Evolutionary conservation across 768 basidiomycete species (phyloP).

Genomic region (Naganishia kalamii): DNA sequence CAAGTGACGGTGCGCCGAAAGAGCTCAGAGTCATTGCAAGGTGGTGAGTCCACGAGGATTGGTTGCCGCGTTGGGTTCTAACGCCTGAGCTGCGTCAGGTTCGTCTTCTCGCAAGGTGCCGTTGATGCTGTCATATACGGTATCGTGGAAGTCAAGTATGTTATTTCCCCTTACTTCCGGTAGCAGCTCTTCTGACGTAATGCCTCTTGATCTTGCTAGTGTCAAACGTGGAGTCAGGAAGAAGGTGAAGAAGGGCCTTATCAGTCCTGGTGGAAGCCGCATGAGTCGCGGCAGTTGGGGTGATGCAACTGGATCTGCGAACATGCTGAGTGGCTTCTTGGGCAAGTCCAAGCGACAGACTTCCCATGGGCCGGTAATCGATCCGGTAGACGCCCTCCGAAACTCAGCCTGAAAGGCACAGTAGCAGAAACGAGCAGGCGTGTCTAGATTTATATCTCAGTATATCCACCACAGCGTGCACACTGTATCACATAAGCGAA

Average conservation of each 20-base stretch:
- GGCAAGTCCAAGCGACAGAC: background rate
- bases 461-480: background rate
- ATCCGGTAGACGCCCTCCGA: background rate
- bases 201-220: conserved; percentile 16
- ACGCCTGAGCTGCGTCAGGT: conserved; percentile 4
- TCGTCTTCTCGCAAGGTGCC: conserved; percentile 44
- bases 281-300: background rate
- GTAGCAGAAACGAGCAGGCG: background rate
- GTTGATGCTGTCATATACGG: conserved; percentile 47
- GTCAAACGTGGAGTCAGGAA: conserved; percentile 41
- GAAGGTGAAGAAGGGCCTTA: conserved; percentile 37
- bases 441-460: background rate
- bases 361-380: background rate
- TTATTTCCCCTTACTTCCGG: background rate
- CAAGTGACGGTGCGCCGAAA: conserved; percentile 28
- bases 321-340: conserved; percentile 13
- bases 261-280: conserved; percentile 24
- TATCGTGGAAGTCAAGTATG: conserved; percentile 46
- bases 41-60: conserved; percentile 28
- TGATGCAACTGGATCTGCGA: conserved; percentile 1
- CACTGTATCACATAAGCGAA: background rate
- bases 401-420: background rate
- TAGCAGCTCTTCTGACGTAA: background rate
- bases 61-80: background rate
- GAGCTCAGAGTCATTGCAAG: conserved; percentile 41